phyloP scores from a whole-genome alignment of 768 basidiomycete species.

The Collybia nuda region DNA sequence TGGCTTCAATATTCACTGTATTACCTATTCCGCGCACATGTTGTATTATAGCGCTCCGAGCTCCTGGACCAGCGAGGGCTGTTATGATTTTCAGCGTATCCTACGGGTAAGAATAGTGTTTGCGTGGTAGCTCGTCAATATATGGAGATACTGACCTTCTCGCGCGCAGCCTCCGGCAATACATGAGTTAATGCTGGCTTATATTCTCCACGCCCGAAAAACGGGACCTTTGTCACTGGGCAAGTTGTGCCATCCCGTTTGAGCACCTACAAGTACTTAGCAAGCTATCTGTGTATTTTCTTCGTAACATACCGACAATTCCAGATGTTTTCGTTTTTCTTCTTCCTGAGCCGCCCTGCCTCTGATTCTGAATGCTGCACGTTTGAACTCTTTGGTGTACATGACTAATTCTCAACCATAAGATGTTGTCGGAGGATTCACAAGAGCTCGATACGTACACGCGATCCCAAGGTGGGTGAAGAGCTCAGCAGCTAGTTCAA shows the following conservation, averaged over 20 bases:
- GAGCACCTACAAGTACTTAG: conserved; percentile 1
- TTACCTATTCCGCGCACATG: conserved; percentile 9
- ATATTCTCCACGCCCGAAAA: conserved; percentile 4
- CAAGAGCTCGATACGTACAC: conserved; percentile 4
- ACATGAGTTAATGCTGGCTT: conserved; percentile 11
- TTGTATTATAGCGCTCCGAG: conserved; percentile 3
- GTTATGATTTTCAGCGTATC: conserved; percentile 11
- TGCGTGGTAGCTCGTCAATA: neutral
- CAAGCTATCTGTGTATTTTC: neutral
- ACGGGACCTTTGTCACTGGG: conserved; percentile 10
- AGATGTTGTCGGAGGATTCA: neutral
- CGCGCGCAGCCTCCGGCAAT: conserved; percentile 10
- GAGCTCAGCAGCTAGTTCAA: conserved; percentile 13
- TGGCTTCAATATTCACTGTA: conserved; percentile 8
- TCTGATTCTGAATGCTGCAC: neutral
- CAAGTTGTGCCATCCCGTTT: conserved; percentile 18
- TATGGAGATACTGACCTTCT: conserved; percentile 4
- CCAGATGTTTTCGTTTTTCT: conserved; percentile 2
- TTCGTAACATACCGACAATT: conserved; percentile 6
- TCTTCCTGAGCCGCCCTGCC: neutral
- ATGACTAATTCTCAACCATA: neutral
- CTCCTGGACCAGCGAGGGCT: conserved; percentile 6
- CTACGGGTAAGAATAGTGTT: neutral
- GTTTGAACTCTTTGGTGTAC: neutral
- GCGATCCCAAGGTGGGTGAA: conserved; percentile 17